Evolutionary conservation across 768 basidiomycete genomes (phyloP).

Genomic region (Plicaturopsis crispa): DNA sequence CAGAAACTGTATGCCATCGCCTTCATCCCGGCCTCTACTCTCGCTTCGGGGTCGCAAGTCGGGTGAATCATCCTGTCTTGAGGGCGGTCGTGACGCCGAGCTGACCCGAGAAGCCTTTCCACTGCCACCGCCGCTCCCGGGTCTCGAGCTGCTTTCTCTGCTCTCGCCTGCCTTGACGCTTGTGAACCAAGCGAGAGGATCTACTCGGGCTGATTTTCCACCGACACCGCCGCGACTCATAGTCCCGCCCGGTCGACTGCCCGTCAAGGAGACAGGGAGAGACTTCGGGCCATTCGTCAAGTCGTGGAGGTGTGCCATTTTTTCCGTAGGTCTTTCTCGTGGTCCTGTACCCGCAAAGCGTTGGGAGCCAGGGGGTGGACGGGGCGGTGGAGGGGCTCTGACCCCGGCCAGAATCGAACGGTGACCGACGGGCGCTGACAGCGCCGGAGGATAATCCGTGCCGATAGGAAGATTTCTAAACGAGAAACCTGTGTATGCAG

Average conservation of each 20-base stretch:
- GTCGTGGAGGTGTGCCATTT: not conserved
- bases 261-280: not conserved
- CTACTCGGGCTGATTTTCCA: conserved; percentile 48
- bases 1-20: conserved; percentile 38
- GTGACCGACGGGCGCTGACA: conserved; percentile 64
- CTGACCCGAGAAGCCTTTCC: conserved; percentile 38
- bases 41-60: no score
- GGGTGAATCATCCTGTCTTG: no score
- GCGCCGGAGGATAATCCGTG: conserved; percentile 29
- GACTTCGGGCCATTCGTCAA: conserved; percentile 12
- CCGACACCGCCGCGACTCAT: conserved; percentile 45
- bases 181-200: conserved; percentile 65
- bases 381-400: conserved; percentile 34
- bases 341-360: conserved; percentile 5
- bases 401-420: conserved; percentile 67
- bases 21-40: conserved; percentile 21
- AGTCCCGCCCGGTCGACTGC: conserved; percentile 19
- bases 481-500: conserved; percentile 27
- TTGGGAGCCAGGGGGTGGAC: conserved; percentile 14
- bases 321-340: no score
- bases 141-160: conserved; percentile 50
- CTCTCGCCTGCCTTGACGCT: conserved; percentile 59
- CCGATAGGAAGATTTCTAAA: conserved; percentile 48
- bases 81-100: conserved; percentile 38
- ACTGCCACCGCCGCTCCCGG: conserved; percentile 40